Conservation (phyloP, 805 yeast species). For the Saccharomycopsis javanensis region DNA sequence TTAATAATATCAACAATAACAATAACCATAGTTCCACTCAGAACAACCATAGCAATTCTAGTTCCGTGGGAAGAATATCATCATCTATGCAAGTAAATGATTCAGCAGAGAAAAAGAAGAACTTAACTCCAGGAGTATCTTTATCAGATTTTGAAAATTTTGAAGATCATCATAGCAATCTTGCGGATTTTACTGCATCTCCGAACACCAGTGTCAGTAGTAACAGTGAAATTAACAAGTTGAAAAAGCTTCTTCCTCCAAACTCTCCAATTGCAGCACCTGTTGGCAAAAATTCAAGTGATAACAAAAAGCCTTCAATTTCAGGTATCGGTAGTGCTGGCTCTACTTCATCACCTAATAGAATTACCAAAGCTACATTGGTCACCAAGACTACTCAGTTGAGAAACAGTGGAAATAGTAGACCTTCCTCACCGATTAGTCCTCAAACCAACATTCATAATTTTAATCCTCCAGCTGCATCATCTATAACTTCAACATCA, state of each 20-base stretch:
- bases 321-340: not conserved
- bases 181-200: not conserved
- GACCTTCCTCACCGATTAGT: constrained; percentile 11
- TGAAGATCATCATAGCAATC: not conserved
- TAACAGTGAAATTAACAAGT: constrained; percentile 8
- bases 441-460: not conserved
- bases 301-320: not conserved
- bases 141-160: not conserved
- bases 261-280: constrained; percentile 10
- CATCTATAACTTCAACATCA: not conserved
- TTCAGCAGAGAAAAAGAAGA: not conserved
- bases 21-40: not conserved
- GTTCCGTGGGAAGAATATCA: not conserved
- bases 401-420: constrained; percentile 7
- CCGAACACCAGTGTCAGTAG: constrained; percentile 7
- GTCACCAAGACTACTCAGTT: not conserved
- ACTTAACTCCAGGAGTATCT: not conserved
- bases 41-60: not conserved
- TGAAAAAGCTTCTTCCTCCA: constrained; percentile 16
- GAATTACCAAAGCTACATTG: constrained; percentile 10
- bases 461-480: not conserved
- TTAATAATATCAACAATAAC: not conserved
- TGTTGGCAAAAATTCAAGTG: not conserved
- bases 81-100: not conserved
- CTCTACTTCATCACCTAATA: constrained; percentile 13